Evolutionary conservation across 192 early-diverging fungal genomes (phyloP).

Genomic region (Coemansia sp.): DNA sequence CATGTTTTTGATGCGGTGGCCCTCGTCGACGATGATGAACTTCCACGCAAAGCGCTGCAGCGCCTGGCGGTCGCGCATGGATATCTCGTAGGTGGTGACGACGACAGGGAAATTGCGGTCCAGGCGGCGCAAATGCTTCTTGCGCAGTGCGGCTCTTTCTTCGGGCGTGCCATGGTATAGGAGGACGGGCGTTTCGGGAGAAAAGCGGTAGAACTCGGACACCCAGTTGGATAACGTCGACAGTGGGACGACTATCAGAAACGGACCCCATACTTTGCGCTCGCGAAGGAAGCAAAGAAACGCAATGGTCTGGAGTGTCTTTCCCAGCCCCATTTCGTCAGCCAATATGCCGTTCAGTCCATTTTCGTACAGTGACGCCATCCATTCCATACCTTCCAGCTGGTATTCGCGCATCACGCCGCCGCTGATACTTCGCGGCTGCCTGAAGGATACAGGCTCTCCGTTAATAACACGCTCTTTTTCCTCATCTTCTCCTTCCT

Average conservation of each 20-base stretch:
- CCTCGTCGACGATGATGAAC: conserved; percentile 94
- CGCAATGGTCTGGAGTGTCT: conserved; percentile 94
- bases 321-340: conserved; percentile 95
- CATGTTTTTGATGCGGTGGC: conserved; percentile 96
- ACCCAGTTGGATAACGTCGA: conserved; percentile 94
- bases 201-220: conserved; percentile 85
- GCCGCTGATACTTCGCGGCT: conserved; percentile 81
- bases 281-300: conserved; percentile 83
- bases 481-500: not conserved
- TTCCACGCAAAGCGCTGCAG: conserved; percentile 77
- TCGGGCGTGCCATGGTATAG: conserved; percentile 82
- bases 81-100: conserved; percentile 89
- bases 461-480: conserved; percentile 29
- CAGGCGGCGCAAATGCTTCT: conserved; percentile 64
- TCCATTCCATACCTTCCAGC: conserved; percentile 93
- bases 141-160: conserved; percentile 71
- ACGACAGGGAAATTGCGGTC: conserved; percentile 78
- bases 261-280: conserved; percentile 82
- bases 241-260: conserved; percentile 86
- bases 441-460: conserved; percentile 62
- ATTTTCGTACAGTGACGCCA: conserved; percentile 93
- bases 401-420: conserved; percentile 94
- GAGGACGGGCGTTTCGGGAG: conserved; percentile 77
- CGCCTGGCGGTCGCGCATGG: conserved; percentile 79
- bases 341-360: conserved; percentile 95